Evolutionary conservation across 441 rosid genomes (phyloP), one percentile per base, ranked within the genome.

Genomic region (Euphorbia schlechtendalii): DNA sequence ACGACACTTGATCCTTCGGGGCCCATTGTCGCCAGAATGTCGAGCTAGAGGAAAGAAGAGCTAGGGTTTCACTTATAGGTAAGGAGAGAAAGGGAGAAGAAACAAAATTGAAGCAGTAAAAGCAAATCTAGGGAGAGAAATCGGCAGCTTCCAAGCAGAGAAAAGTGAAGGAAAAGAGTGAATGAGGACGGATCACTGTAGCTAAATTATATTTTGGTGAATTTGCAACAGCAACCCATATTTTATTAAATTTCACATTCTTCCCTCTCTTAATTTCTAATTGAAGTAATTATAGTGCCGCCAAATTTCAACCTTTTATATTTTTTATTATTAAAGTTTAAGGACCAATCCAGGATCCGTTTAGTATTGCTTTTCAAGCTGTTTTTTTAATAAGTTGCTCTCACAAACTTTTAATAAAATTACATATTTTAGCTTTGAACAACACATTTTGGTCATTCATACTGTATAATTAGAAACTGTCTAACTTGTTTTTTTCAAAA

Each of bases 1-100:
- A 84, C 84, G 70, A 86, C 89, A 15, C 74, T 71, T 18, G 80
- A 78, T 80, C 82, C 87, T 71, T 84, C 89, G 0, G 87, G 74
- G 59, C 82, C 78, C 92, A 86, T 86, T 45, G 40, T 69, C 48
- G 18, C 12, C 32, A 59, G 49, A 66, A 61, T 68, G 36, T 49
- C 38, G 46, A 66, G 61, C n/a, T 45, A 30, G 40, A 32, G 28
- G 41, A n/a, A 3, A 25, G 22, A 27, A 53, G 25, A 32, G 40
- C 8, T 66, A 55, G 55, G 65, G 67, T 45, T 68, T 61, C 52
- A 17, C 43, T 25, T 38, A 32, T 41, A 28, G 52, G 17, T 41
- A 27, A 5, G 51, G 61, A 68, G 61, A 68, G 63, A 63, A 61
- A 18, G 58, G 56, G n/a, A 0, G 6, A n/a, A 55, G 15, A 0